Evolutionary conservation across 163 green algal genomes (phyloP), one percentile per base, ranked within the genome.

Genomic region (Coccomyxa subellipsoidea): DNA sequence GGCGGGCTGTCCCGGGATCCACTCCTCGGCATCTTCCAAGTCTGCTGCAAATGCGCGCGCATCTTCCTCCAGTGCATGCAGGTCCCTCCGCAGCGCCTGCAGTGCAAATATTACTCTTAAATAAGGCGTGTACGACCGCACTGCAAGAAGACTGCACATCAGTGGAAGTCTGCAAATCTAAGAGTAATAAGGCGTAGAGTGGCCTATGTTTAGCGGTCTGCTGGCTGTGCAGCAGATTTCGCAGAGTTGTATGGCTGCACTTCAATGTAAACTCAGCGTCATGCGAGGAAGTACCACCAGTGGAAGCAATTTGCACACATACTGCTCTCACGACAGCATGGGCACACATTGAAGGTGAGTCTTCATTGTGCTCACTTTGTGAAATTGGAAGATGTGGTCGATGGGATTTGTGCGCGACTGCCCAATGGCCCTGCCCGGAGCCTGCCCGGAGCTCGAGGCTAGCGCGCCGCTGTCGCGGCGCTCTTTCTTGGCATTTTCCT

Each of bases 311-410:
- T n/a, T n/a, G n/a, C n/a, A n/a, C n/a, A n/a, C n/a, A n/a, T n/a
- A n/a, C n/a, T n/a, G n/a, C n/a, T n/a, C n/a, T n/a, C n/a, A n/a
- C n/a, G n/a, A n/a, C n/a, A n/a, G n/a, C n/a, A n/a, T n/a, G n/a
- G n/a, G n/a, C n/a, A n/a, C n/a, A n/a, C n/a, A n/a, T n/a, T n/a
- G n/a, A n/a, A n/a, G n/a, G n/a, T n/a, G n/a, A n/a, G n/a, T n/a
- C n/a, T n/a, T n/a, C n/a, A n/a, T n/a, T n/a, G n/a, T n/a, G 27
- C 36, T 39, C 32, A 84, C 91, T 80, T 95, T 93, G 87, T 99
- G 97, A 82, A 99, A 99, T 86, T 99, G 95, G 83, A 99, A 99
- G 82, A 99, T 99, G 90, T 99, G 95, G 85, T 99, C 97, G 37
- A 99, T 98, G 10, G 96, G 96, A 69, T 93, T 94, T 81, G 82